Evolutionary conservation across 371 early-diverging fungal genomes (phyloP).

Genomic region (Conidiobolus incongruus): DNA sequence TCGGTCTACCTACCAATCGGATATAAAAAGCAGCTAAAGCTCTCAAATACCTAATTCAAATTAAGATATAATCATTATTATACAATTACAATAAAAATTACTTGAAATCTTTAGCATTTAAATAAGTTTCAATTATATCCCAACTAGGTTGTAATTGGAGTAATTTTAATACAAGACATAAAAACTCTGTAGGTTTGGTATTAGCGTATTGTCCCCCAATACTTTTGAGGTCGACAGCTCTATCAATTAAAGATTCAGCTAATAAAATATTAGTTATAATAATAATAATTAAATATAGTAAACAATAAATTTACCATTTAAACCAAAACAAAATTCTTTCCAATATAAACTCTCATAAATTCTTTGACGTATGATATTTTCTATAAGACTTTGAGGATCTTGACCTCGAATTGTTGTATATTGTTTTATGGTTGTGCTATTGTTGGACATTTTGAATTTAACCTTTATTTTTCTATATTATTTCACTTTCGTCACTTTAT

Average conservation of each 20-base stretch:
- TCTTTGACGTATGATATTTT: slow-evolving; percentile 75
- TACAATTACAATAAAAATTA: slow-evolving; percentile 10
- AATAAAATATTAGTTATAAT: background rate
- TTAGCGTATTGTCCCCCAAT: slow-evolving; percentile 77
- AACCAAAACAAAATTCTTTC: slow-evolving; percentile 88
- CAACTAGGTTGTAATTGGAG: slow-evolving; percentile 76
- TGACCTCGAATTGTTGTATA: slow-evolving; percentile 31
- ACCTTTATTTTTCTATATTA: too few species aligned
- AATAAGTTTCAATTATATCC: slow-evolving; percentile 52
- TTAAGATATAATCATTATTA: background rate
- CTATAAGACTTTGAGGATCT: slow-evolving; percentile 80
- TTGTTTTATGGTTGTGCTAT: background rate
- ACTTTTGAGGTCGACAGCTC: slow-evolving; percentile 46
- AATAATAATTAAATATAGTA: background rate
- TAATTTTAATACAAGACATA: slow-evolving; percentile 70
- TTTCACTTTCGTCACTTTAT: too few species aligned
- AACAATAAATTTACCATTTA: slow-evolving; percentile 34
- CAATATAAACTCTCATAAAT: slow-evolving; percentile 84
- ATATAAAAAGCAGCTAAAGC: slow-evolving; percentile 79
- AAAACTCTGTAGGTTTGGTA: slow-evolving; percentile 72
- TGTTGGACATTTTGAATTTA: too few species aligned
- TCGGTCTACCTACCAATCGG: slow-evolving; percentile 46
- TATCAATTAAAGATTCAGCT: slow-evolving; percentile 77
- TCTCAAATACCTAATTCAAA: slow-evolving; percentile 40
- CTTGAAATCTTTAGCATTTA: slow-evolving; percentile 49